Conservation (phyloP, 2,329 filamentous ascomycete genomes). For the Neofusicoccum ribis region DNA sequence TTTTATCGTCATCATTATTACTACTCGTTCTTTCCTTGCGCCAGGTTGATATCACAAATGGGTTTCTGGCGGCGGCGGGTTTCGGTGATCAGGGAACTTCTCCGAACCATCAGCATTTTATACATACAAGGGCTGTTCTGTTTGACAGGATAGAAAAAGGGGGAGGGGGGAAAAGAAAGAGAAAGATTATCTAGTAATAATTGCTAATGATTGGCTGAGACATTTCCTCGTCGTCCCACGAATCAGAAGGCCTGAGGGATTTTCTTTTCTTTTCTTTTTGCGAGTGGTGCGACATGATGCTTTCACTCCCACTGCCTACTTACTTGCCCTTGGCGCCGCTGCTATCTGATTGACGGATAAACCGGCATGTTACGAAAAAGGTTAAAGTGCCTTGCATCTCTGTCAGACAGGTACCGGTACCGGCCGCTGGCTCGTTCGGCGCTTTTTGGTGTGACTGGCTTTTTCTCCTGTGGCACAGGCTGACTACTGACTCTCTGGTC, state of each 20-base stretch:
- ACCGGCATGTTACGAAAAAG: not conserved
- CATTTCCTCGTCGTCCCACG: not conserved
- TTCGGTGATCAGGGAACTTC: not conserved
- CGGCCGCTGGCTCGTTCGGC: too few relatives aligned
- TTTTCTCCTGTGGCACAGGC: too few relatives aligned
- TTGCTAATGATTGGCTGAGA: conserved; percentile 13
- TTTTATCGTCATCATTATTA: not conserved
- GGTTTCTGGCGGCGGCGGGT: not conserved
- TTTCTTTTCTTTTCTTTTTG: not conserved
- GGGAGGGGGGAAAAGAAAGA: not conserved
- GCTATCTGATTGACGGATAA: not conserved
- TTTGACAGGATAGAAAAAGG: not conserved
- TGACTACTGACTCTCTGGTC: too few relatives aligned
- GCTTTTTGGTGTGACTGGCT: too few relatives aligned
- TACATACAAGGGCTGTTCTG: not conserved
- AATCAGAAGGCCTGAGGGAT: not conserved
- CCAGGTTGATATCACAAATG: not conserved
- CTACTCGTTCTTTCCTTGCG: not conserved
- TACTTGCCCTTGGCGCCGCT: not conserved
- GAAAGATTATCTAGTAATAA: conserved; percentile 2
- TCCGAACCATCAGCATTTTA: not conserved
- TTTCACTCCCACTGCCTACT: too few relatives aligned
- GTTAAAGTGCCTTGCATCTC: not conserved
- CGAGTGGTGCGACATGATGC: not conserved
- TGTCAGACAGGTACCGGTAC: too few relatives aligned